Percentiles rank a stretch among this genome's conserved stretches.
These are phyloP conservation scores for Salix exigua DNA, from an alignment of 345 rosid species.

Conservation along the genomic window DNA sequence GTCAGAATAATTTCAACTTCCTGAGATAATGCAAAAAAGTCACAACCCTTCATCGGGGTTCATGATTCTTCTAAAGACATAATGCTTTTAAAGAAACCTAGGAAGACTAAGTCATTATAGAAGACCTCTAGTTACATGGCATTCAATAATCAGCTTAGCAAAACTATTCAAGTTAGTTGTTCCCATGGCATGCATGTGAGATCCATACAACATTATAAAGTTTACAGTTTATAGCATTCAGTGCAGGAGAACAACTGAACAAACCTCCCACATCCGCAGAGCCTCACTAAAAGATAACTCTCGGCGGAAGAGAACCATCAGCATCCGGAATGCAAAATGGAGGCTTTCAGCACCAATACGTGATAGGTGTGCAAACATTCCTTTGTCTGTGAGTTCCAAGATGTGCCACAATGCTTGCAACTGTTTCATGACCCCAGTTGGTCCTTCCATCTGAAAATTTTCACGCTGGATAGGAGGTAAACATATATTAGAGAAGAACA, in stretches of 20 bases:
- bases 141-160: not conserved
- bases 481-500: conserved; percentile 25
- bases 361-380: conserved; percentile 70
- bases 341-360: conserved; percentile 92
- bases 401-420: conserved; percentile 79
- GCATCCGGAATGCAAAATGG: conserved; percentile 94
- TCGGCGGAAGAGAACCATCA: conserved; percentile 78
- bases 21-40: not conserved
- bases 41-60: not conserved
- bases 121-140: not conserved
- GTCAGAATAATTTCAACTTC: not conserved
- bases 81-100: not conserved
- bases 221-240: not conserved
- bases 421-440: conserved; percentile 89
- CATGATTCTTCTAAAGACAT: not conserved
- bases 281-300: conserved; percentile 76
- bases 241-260: conserved; percentile 16
- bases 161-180: not conserved
- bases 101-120: not conserved
- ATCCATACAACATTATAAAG: not conserved
- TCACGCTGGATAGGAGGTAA: conserved; percentile 50
- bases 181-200: not conserved
- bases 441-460: conserved; percentile 90
- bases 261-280: conserved; percentile 95
- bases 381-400: conserved; percentile 72